Evolutionary conservation across 257 asterid species (phyloP).

Genomic region (Primulina eburnea): DNA sequence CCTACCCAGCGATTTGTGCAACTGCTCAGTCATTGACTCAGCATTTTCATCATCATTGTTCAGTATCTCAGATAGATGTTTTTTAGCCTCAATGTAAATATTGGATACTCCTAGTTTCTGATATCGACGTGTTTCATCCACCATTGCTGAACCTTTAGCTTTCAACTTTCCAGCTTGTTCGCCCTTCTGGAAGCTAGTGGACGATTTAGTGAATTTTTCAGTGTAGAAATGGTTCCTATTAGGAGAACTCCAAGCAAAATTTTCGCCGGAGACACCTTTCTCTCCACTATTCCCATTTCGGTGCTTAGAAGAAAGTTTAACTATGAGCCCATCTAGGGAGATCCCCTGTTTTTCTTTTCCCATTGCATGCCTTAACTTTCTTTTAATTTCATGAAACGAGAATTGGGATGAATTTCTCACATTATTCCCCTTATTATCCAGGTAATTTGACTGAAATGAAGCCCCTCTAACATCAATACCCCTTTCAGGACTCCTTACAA

Average conservation of each 20-base stretch:
- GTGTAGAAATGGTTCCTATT: slow-evolving; percentile 84
- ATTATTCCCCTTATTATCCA: slow-evolving; percentile 32
- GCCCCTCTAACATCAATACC: slow-evolving; percentile 22
- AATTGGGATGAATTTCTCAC: slow-evolving; percentile 58
- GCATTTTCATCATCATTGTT: slow-evolving; percentile 43
- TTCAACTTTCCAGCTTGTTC: slow-evolving; percentile 44
- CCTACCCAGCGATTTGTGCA: slow-evolving; percentile 69
- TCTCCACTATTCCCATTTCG: slow-evolving; percentile 41
- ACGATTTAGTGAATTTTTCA: slow-evolving; percentile 60
- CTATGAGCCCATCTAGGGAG: slow-evolving; percentile 32
- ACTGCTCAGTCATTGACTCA: slow-evolving; percentile 37
- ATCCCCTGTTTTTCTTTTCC: slow-evolving; percentile 64
- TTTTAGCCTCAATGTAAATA: slow-evolving; percentile 82
- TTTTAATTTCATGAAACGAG: slow-evolving; percentile 77
- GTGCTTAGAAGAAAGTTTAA: slow-evolving; percentile 32
- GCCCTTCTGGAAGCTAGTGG: slow-evolving; percentile 42
- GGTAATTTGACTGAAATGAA: slow-evolving; percentile 29
- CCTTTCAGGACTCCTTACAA: slow-evolving; percentile 39
- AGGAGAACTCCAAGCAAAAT: slow-evolving; percentile 83
- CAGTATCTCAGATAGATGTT: slow-evolving; percentile 82
- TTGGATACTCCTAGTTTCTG: slow-evolving; percentile 48
- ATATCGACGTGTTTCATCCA: slow-evolving; percentile 31
- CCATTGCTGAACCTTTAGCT: slow-evolving; percentile 29
- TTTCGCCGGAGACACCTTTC: slow-evolving; percentile 54
- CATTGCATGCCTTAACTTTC: slow-evolving; percentile 81